These are phyloP conservation scores for Boletus coccyginus DNA, from an alignment of 768 basidiomycete genomes.

Conservation along the genomic window DNA sequence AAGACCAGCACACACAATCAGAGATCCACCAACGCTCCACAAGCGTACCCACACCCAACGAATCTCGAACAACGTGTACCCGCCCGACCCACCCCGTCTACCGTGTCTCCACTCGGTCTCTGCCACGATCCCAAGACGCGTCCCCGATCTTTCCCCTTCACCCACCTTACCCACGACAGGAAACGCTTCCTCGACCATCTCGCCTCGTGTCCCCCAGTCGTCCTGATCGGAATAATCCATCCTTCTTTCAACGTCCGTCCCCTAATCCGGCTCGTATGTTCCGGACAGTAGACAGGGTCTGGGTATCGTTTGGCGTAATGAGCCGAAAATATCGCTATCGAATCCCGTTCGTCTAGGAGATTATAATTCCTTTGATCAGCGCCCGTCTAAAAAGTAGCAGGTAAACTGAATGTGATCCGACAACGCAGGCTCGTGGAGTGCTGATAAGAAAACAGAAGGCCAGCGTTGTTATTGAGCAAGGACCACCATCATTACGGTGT, in stretches of 20 bases:
- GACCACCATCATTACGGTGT: constrained; percentile 54
- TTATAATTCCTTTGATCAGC: too few relatives aligned
- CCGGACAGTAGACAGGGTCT: constrained; percentile 73
- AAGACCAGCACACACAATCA: background rate
- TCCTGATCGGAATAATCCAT: constrained; percentile 70
- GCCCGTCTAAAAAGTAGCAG: too few relatives aligned
- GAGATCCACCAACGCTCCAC: background rate
- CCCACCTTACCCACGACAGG: constrained; percentile 11
- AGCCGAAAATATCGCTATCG: constrained; percentile 6
- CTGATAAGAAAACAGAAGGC: constrained; percentile 21
- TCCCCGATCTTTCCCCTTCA: background rate
- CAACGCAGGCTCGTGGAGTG: constrained; percentile 20
- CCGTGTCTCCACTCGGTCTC: constrained; percentile 47
- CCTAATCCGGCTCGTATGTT: constrained; percentile 69
- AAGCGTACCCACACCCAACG: constrained; percentile 41
- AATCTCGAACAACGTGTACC: constrained; percentile 69
- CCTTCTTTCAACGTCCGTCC: constrained; percentile 42
- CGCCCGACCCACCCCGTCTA: constrained; percentile 58
- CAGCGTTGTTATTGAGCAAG: constrained; percentile 53
- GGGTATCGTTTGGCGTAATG: constrained; percentile 27
- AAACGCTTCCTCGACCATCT: constrained; percentile 58
- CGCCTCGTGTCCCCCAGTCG: constrained; percentile 56
- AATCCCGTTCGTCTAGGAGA: too few relatives aligned
- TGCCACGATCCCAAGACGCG: constrained; percentile 45
- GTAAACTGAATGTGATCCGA: background rate